Evolutionary conservation across 345 rosid genomes (phyloP).

Genomic region (Aegle marmelos): DNA sequence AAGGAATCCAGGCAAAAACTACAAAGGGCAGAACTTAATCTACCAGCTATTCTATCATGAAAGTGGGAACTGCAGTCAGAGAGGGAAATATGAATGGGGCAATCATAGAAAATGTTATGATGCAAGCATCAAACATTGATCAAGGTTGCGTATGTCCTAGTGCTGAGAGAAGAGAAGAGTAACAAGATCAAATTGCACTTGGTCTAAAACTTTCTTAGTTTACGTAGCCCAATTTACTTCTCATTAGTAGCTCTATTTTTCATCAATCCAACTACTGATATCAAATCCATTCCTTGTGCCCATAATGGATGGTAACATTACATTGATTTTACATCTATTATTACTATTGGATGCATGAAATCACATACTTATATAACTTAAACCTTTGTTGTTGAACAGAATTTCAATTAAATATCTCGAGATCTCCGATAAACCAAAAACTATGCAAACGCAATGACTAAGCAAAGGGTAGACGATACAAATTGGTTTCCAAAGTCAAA

Average conservation of each 20-base stretch:
- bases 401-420: background rate
- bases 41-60: background rate
- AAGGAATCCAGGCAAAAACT: background rate
- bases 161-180: background rate
- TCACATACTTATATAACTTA: background rate
- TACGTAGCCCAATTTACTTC: background rate
- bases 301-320: background rate
- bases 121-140: background rate
- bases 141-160: background rate
- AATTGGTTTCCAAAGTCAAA: background rate
- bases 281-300: background rate
- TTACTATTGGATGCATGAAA: background rate
- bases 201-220: background rate
- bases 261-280: background rate
- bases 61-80: background rate
- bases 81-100: background rate
- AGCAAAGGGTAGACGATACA: background rate
- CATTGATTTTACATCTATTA: background rate
- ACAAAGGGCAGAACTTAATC: background rate
- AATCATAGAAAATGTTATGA: background rate
- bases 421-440: background rate
- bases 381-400: background rate
- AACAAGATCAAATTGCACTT: background rate
- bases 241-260: background rate
- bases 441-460: background rate